These are phyloP conservation scores for Alloteropsis angusta DNA, from an alignment of 202 grass and related monocot species.

Conservation along the genomic window DNA sequence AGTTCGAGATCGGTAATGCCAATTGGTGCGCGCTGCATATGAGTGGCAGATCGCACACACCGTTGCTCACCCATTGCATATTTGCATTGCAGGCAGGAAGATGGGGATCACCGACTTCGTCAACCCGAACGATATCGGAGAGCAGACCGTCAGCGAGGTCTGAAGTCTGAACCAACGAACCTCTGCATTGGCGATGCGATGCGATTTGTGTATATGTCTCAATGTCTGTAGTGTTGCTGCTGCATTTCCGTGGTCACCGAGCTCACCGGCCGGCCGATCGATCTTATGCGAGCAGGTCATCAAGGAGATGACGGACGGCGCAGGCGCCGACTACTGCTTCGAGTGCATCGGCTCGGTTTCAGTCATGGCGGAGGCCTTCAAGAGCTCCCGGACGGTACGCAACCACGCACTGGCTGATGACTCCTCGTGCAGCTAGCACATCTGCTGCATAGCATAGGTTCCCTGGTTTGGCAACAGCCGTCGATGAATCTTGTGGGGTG, in stretches of 20 bases:
- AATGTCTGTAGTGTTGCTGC: no score
- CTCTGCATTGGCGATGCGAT: neutral
- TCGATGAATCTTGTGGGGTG: no score
- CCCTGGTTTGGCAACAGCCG: no score
- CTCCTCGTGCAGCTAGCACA: no score
- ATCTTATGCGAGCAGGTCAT: constrained; percentile 16
- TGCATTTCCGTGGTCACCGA: no score
- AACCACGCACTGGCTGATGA: no score
- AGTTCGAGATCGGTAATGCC: constrained; percentile 33
- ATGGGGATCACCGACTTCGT: constrained; percentile 65
- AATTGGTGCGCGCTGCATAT: neutral
- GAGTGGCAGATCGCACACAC: neutral
- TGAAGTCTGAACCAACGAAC: neutral
- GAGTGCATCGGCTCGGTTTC: constrained; percentile 51
- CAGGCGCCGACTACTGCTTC: constrained; percentile 60
- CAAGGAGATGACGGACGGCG: constrained; percentile 50
- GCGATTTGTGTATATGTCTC: no score
- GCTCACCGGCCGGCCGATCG: no score
- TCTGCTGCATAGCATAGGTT: no score
- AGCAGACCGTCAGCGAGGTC: constrained; percentile 47
- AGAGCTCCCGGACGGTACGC: constrained; percentile 41
- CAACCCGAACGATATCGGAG: constrained; percentile 40
- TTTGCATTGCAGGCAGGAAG: constrained; percentile 39
- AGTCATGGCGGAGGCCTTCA: constrained; percentile 51
- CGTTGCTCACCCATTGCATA: neutral